Base-by-base conservation (phyloP, 2,329 filamentous ascomycete species). In the Xylogone sp. region DNA sequence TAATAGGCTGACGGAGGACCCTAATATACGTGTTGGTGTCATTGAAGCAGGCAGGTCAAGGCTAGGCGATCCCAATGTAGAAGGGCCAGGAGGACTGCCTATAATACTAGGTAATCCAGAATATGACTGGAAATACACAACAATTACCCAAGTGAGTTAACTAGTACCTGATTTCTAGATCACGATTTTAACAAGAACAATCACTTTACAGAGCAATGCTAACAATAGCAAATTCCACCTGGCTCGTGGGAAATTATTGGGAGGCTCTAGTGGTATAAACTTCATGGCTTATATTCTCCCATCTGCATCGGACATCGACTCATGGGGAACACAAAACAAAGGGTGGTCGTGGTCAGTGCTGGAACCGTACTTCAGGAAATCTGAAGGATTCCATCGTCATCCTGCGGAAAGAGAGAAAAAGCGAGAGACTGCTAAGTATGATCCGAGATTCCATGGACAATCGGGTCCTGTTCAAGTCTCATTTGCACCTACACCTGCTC, bases 311-410 rank as follows among this genome's bases (percentile, higher is more conserved):
- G 67, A 69, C 24, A 66, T 71, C 39, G 58, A 73, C 34, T 58
- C 64, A 1, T 75, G 71, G 71, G 62, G 62, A 19, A 56, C 54
- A 1, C 71, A 70, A 0, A 73, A 73, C 39, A 52, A 61, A 1
- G 69, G 69, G 16, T 75, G 70, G 71, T 62, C 59, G 10, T 70
- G 65, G 58, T 57, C 68, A 8, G 55, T 58, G 13, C 56, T 75
- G 18, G 57, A 65, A 0, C 71, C 68, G 1, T 75, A 74, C 49
- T 66, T 74, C 51, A 65, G 62, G 13, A 73, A 73, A 56, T 68
- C 68, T 18, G n/a, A 50, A 53, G 59, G 42, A 2, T 53, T 39
- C 27, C 19, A 46, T 13, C n/a, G 9, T 8, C 49, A 49, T 5
- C 43, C 52, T 19, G 21, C n/a, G 9, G 22, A 34, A 3, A 42